A percentile compares a stretch with the other conserved stretches of the same genome.
Evolutionary conservation across 2,329 filamentous ascomycete genomes (phyloP).

Genomic region (Pseudocercospora pini-densiflorae): DNA sequence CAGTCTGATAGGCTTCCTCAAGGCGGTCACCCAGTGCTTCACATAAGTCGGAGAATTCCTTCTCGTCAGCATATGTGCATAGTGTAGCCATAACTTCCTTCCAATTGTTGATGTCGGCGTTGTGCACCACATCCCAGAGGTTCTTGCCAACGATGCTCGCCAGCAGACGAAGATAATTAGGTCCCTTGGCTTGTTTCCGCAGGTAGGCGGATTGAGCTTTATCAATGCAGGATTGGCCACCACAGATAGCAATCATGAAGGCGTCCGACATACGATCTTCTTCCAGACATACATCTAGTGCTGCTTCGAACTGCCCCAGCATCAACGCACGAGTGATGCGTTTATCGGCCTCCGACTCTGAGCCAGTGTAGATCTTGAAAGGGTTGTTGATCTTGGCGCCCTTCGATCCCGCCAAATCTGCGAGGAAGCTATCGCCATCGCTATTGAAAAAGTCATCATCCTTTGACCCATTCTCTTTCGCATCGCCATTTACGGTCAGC

Average conservation of each 20-base stretch:
- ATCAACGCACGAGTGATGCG: constrained; percentile 86
- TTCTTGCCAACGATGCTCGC: constrained; percentile 95
- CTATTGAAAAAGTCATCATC: constrained; percentile 73
- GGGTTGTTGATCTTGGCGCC: constrained; percentile 92
- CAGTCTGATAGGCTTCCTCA: constrained; percentile 64
- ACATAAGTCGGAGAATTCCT: constrained; percentile 92
- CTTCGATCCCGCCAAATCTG: constrained; percentile 83
- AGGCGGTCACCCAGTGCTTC: constrained; percentile 93
- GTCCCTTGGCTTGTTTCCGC: constrained; percentile 76
- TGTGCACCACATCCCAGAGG: constrained; percentile 97
- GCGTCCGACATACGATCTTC: constrained; percentile 93
- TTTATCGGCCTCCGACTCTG: constrained; percentile 83
- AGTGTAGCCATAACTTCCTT: constrained; percentile 96
- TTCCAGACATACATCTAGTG: constrained; percentile 84
- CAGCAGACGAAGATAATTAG: constrained; percentile 89
- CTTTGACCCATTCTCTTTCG: constrained; percentile 36
- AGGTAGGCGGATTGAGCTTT: constrained; percentile 94
- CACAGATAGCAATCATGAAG: constrained; percentile 97
- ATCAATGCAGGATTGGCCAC: constrained; percentile 88
- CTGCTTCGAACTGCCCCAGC: constrained; percentile 87
- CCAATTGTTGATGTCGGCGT: constrained; percentile 91
- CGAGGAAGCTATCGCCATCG: constrained; percentile 84
- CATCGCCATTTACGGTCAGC: constrained; percentile 59
- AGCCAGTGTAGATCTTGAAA: constrained; percentile 84
- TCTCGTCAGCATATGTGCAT: constrained; percentile 91